These are phyloP conservation scores for Cordyceps farinosa DNA, from an alignment of 2,329 filamentous ascomycete species.

Conservation along the genomic window DNA sequence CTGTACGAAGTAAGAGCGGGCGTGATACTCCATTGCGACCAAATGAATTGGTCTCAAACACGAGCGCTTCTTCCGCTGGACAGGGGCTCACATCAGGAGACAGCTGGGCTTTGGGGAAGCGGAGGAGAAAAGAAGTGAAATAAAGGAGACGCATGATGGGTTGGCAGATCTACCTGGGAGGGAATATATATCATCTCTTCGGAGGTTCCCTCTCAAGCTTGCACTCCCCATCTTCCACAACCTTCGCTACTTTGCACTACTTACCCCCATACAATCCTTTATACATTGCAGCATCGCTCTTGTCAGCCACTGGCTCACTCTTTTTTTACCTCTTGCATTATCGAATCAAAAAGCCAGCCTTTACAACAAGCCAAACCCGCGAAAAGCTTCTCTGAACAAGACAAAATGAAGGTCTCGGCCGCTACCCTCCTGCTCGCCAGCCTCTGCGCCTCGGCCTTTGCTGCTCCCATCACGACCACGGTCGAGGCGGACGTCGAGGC, in stretches of 20 bases:
- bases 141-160: not conserved
- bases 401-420: conserved; percentile 7
- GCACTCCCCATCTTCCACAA: not conserved
- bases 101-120: not conserved
- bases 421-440: conserved; percentile 3
- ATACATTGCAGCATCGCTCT: not conserved
- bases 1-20: too few relatives aligned
- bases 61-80: not conserved
- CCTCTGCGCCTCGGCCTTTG: conserved; percentile 5
- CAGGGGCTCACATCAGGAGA: not conserved
- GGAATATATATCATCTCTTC: not conserved
- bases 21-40: not conserved
- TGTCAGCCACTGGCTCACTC: not conserved
- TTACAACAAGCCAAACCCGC: too few relatives aligned
- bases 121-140: not conserved
- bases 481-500: not conserved
- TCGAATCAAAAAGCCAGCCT: too few relatives aligned
- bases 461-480: not conserved
- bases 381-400: not conserved
- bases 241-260: not conserved
- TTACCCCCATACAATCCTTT: not conserved
- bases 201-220: not conserved
- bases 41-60: not conserved
- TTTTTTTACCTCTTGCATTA: not conserved
- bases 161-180: not conserved